Percentiles rank a stretch among this genome's conserved stretches.
phyloP scores from a whole-genome alignment of 305 asterid species.

The Solanum hybrid region DNA sequence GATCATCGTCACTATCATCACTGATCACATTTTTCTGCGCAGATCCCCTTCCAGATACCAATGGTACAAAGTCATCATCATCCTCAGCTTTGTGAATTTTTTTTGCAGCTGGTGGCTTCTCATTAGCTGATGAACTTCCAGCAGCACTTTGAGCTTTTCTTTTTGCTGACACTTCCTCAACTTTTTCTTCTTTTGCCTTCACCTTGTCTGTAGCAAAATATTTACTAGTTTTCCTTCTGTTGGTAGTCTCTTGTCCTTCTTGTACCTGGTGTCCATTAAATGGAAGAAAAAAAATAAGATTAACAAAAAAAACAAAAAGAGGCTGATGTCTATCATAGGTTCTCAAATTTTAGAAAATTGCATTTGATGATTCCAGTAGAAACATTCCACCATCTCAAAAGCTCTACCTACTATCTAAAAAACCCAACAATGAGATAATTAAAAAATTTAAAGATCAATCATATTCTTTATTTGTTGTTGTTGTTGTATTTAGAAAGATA shows the following conservation, averaged over 20 bases:
- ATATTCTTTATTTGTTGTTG: not conserved
- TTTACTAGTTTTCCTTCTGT: constrained; percentile 88
- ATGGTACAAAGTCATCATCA: constrained; percentile 48
- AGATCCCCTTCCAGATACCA: constrained; percentile 53
- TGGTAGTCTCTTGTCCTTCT: constrained; percentile 54
- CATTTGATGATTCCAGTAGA: not conserved
- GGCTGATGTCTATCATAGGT: not conserved
- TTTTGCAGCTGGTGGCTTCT: constrained; percentile 49
- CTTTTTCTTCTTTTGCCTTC: constrained; percentile 39
- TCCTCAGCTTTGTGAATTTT: constrained; percentile 55
- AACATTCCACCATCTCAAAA: not conserved
- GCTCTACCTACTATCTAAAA: not conserved
- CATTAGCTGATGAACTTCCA: constrained; percentile 20
- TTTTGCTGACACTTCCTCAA: constrained; percentile 44
- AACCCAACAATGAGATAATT: not conserved
- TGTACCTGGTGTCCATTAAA: constrained; percentile 26
- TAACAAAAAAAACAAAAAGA: constrained; percentile 2
- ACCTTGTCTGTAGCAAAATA: constrained; percentile 57
- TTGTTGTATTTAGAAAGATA: not conserved
- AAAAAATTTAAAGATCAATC: not conserved
- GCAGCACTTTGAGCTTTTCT: constrained; percentile 43
- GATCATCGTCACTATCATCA: constrained; percentile 62
- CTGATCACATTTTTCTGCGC: constrained; percentile 27
- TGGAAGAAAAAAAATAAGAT: not conserved
- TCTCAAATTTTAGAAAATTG: not conserved